Conservation (phyloP, 768 basidiomycete genomes). For the Tricholoma furcatifolium region DNA sequence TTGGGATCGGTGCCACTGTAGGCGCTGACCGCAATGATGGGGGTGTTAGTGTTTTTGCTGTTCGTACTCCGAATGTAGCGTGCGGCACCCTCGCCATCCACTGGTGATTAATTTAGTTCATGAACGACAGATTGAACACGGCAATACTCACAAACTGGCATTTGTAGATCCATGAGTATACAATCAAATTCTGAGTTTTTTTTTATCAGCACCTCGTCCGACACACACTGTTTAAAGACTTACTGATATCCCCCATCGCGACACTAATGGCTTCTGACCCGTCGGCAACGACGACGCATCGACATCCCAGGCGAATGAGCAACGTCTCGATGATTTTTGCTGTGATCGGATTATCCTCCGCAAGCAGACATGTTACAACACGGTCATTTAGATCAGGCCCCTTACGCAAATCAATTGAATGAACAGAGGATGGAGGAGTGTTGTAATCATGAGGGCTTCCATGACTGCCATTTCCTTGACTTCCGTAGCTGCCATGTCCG, state of each 20-base stretch:
- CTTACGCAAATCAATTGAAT: slow-evolving; percentile 77
- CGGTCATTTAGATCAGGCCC: slow-evolving; percentile 80
- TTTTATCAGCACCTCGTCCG: slow-evolving; percentile 17
- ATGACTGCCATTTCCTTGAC: slow-evolving; percentile 15
- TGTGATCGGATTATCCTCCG: slow-evolving; percentile 98
- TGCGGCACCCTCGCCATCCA: slow-evolving; percentile 96
- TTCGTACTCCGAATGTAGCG: slow-evolving; percentile 96
- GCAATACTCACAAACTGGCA: slow-evolving; percentile 79
- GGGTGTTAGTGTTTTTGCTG: slow-evolving; percentile 91
- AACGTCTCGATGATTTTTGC: slow-evolving; percentile 97
- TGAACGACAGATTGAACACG: background rate
- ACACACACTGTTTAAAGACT: slow-evolving; percentile 31
- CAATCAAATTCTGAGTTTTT: slow-evolving; percentile 80
- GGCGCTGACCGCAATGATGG: slow-evolving; percentile 89
- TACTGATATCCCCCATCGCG: slow-evolving; percentile 96
- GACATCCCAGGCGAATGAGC: slow-evolving; percentile 90
- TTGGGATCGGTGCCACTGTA: slow-evolving; percentile 72
- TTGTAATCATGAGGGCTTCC: slow-evolving; percentile 42
- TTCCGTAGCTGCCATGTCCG: slow-evolving; percentile 49
- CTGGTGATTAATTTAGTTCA: slow-evolving; percentile 31
- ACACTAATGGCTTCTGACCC: slow-evolving; percentile 97
- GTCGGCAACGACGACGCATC: slow-evolving; percentile 93
- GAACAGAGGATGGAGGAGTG: slow-evolving; percentile 83
- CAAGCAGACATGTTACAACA: slow-evolving; percentile 90
- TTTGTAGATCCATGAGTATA: slow-evolving; percentile 93